Evolutionary conservation across 1,284 basidiomycete genomes (phyloP), one percentile per base, ranked within the genome.

Genomic region (Leccinum olivaceoglutinosum): DNA sequence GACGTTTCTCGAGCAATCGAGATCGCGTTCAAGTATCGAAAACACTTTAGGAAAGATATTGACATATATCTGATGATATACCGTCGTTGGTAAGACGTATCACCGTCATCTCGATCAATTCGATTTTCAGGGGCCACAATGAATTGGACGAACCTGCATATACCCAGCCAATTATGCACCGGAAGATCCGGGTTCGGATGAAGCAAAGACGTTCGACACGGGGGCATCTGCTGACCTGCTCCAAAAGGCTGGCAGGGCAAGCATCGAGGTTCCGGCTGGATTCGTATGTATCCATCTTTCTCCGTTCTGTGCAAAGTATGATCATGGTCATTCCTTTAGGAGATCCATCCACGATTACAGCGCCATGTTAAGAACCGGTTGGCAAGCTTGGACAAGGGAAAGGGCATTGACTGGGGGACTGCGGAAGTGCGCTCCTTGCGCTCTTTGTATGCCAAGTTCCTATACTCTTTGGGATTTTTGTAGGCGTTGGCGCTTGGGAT

Each of bases 131-230:
- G 81, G 91, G 91, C 3, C 94, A 96, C 74, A 96, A 96, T 71
- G 93, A 96, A 76, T 83, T 96, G 39, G 94, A 96, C 71, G 85
- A 95, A 68, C 95, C 96, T 0, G 86, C 87, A 16, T 94, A 94
- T 75, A 97, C 96, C 0, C 90, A 92, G 71, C 93, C 93, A 0
- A 77, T 87, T 25, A 95, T 95, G 93, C 94, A 95, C 75, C 84
- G 92, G 73, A 86, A 90, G 76, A 94, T 94, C 90, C 93, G 1
- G 78, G 81, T 2, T 82, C 79, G 55, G 63, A 69, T 0, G 79
- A 82, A 5, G 90, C 87, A 0, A 75, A 76, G 55, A 72, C 82
- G 38, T 90, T 91, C 0, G 81, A 82, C 34, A 96, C 93, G 1
- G 93, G 94, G 4, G 84, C 92, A 0, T 73, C 80, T 1, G 70